A percentile compares a stretch with the other conserved stretches of the same genome.
phyloP scores from a whole-genome alignment of 345 rosid genomes.

The Triadica sebifera region DNA sequence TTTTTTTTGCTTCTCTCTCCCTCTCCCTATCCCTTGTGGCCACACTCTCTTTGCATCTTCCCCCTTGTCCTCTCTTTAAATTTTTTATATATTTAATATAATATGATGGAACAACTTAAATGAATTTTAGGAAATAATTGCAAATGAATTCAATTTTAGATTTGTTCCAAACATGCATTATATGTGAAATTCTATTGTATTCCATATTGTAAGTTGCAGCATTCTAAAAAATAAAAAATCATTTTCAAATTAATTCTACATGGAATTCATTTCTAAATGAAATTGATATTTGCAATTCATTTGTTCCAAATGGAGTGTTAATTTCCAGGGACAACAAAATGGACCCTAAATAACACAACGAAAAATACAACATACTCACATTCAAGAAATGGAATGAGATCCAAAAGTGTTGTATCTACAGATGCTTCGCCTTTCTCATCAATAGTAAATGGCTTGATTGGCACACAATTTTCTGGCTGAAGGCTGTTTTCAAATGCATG shows the following conservation, averaged over 20 bases:
- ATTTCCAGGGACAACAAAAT: constrained; percentile 6
- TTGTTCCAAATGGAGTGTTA: background rate
- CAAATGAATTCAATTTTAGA: background rate
- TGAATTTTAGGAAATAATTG: background rate
- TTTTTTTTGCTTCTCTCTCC: background rate
- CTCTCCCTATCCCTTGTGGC: background rate
- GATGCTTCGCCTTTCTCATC: constrained; percentile 41
- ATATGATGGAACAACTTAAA: background rate
- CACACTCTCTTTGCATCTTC: background rate
- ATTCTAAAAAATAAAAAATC: background rate
- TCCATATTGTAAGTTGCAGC: background rate
- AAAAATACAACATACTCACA: constrained; percentile 45
- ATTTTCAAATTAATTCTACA: background rate
- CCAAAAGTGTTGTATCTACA: constrained; percentile 77
- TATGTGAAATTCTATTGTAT: background rate
- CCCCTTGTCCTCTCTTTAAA: background rate
- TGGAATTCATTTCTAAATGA: background rate
- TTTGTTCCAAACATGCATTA: background rate
- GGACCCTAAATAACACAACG: background rate
- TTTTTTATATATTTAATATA: background rate
- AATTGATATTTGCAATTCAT: background rate
- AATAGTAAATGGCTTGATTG: constrained; percentile 74
- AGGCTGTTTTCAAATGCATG: constrained; percentile 76
- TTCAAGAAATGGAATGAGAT: constrained; percentile 96
- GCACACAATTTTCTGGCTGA: constrained; percentile 87